Evolutionary conservation across 805 yeast genomes (phyloP).

Genomic region (Candida alai): DNA sequence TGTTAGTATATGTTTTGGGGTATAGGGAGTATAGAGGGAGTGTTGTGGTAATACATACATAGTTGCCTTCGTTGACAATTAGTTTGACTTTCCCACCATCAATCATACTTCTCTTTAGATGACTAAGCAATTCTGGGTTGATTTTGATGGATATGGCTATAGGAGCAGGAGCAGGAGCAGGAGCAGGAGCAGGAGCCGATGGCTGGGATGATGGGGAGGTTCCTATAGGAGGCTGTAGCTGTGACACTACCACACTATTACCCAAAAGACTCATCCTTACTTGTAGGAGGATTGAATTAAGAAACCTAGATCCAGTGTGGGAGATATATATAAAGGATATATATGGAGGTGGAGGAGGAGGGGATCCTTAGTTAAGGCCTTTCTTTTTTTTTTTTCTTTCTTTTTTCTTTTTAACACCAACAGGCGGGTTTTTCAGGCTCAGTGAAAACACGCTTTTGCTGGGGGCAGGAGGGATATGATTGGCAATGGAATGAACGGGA

Average conservation of each 20-base stretch:
- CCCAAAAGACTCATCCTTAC: too few species aligned
- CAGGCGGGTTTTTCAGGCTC: too few species aligned
- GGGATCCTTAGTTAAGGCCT: too few species aligned
- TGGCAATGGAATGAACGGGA: too few species aligned
- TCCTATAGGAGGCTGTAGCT: background rate
- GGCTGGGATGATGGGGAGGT: conserved; percentile 1
- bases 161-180: conserved; percentile 12
- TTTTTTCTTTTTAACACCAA: too few species aligned
- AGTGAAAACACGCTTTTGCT: too few species aligned
- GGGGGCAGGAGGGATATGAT: too few species aligned
- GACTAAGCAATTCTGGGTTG: conserved; percentile 24
- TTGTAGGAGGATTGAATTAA: too few species aligned
- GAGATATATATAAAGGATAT: too few species aligned
- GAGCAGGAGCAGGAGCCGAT: conserved; percentile 4
- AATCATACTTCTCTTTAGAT: conserved; percentile 18
- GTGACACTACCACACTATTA: conserved; percentile 1
- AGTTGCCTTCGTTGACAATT: conserved; percentile 34
- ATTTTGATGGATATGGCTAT: conserved; percentile 26
- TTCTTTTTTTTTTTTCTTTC: too few species aligned
- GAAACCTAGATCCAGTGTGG: too few species aligned
- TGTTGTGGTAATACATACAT: conserved; percentile 19
- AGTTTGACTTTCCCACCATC: conserved; percentile 23
- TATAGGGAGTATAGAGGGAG: background rate
- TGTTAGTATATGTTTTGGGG: conserved; percentile 11
- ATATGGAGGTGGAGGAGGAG: too few species aligned